Conservation (phyloP, 2,329 filamentous ascomycete species). For the Verticillium nubilum region DNA sequence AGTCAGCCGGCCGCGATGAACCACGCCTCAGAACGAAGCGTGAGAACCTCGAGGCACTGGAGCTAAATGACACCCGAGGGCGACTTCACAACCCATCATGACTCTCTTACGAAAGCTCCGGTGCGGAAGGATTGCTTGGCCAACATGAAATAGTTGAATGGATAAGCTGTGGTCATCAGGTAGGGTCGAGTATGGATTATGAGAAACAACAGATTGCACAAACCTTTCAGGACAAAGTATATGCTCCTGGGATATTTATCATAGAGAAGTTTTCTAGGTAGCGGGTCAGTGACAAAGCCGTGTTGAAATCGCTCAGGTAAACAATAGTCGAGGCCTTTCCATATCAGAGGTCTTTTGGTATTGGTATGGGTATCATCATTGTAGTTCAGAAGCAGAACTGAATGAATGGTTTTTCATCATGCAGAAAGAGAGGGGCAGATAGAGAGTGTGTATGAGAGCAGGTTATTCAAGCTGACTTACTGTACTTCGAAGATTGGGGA, state of each 20-base stretch:
- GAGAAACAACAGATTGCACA: not conserved
- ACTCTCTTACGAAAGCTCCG: constrained; percentile 46
- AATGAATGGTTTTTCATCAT: constrained; percentile 62
- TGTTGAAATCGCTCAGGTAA: not conserved
- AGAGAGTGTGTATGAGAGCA: too few species aligned
- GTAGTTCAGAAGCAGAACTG: constrained; percentile 72
- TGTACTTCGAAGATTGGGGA: not conserved
- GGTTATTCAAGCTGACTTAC: too few species aligned
- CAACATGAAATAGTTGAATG: constrained; percentile 65
- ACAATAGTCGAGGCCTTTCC: constrained; percentile 1
- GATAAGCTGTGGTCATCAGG: constrained; percentile 66
- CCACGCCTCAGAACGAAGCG: constrained; percentile 32
- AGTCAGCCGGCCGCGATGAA: constrained; percentile 49
- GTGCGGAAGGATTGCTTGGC: constrained; percentile 72
- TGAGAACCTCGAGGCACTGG: constrained; percentile 37
- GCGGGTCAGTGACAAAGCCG: not conserved
- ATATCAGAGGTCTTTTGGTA: constrained; percentile 56
- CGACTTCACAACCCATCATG: constrained; percentile 76
- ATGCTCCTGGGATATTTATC: too few species aligned
- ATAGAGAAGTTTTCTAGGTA: too few species aligned
- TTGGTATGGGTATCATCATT: constrained; percentile 63
- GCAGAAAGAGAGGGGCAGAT: constrained; percentile 9
- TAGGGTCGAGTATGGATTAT: not conserved
- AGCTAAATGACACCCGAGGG: constrained; percentile 51
- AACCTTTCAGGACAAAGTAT: too few species aligned